These are phyloP conservation scores for Blepharisma japonicum DNA, from an alignment of 73 alveolate species.

Conservation along the genomic window DNA sequence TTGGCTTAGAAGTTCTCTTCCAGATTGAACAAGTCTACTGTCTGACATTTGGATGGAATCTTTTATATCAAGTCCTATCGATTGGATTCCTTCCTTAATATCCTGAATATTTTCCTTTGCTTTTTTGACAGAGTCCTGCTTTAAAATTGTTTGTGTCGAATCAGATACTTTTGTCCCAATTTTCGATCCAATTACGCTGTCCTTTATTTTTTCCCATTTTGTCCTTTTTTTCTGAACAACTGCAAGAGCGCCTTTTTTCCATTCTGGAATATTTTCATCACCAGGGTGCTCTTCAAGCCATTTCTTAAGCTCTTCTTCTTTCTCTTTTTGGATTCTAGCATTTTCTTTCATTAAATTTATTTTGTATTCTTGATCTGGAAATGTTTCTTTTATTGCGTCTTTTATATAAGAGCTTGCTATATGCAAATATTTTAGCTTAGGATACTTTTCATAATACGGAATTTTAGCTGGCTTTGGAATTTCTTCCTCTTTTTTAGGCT, in stretches of 20 bases:
- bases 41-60: no score
- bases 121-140: background rate
- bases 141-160: background rate
- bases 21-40: background rate
- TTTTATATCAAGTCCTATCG: no score
- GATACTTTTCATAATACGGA: background rate
- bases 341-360: slow-evolving; percentile 3
- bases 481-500: background rate
- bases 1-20: background rate
- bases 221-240: slow-evolving; percentile 12
- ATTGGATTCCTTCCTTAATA: no score
- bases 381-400: slow-evolving; percentile 12
- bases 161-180: background rate
- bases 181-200: background rate
- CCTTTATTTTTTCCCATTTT: slow-evolving; percentile 3
- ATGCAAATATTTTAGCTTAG: background rate
- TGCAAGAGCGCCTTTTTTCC: slow-evolving; percentile 28
- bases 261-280: slow-evolving; percentile 16
- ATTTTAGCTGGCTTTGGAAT: background rate
- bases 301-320: background rate
- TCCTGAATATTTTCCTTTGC: no score
- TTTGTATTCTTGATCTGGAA: slow-evolving; percentile 1
- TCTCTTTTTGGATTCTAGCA: background rate
- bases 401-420: background rate
- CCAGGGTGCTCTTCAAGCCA: background rate